phyloP scores from a whole-genome alignment of 2,329 filamentous ascomycete species.

The Karstenula rhodostoma region DNA sequence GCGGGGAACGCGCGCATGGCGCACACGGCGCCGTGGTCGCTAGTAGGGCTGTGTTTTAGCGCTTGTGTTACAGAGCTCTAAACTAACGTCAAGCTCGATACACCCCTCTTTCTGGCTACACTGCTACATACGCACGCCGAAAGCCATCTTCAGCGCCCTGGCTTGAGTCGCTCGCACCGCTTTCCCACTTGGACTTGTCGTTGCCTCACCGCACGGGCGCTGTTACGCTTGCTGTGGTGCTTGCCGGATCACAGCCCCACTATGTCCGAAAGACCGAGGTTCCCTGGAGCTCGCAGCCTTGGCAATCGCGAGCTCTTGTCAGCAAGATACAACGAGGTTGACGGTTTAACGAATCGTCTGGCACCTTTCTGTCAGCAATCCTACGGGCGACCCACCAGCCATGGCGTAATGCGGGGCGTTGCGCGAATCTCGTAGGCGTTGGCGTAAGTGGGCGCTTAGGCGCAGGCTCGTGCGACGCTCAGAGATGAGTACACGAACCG shows the following conservation, averaged over 20 bases:
- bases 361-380: background rate
- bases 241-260: background rate
- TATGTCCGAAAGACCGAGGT: background rate
- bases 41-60: conserved; percentile 11
- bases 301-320: background rate
- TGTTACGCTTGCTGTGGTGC: background rate
- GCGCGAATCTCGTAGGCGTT: conserved; percentile 2
- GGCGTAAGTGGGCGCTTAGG: background rate
- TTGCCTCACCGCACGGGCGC: background rate
- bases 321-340: background rate
- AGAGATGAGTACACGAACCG: background rate
- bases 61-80: conserved; percentile 22
- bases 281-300: background rate
- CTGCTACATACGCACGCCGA: background rate
- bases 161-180: background rate
- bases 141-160: background rate
- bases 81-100: conserved; percentile 25
- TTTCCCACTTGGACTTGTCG: background rate
- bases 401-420: conserved; percentile 10
- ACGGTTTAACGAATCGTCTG: background rate
- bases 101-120: background rate
- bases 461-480: background rate
- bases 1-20: conserved; percentile 15
- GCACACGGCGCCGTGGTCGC: conserved; percentile 11
- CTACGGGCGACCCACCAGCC: conserved; percentile 1